phyloP scores from a whole-genome alignment of 202 grass and related monocot species.

The Setaria viridis region DNA sequence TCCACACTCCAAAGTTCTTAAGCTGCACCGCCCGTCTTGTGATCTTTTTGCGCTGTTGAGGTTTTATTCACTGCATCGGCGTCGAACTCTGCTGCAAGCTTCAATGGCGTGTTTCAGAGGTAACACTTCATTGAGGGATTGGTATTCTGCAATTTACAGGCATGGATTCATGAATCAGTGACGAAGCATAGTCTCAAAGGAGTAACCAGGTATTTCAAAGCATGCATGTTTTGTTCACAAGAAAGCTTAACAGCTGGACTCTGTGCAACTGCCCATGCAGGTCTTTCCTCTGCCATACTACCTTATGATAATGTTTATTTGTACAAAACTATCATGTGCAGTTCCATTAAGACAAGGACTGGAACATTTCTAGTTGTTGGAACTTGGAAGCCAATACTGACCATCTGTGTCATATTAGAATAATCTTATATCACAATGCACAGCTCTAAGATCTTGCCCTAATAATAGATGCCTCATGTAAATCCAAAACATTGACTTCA shows the following conservation, averaged over 20 bases:
- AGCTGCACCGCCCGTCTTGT: background rate
- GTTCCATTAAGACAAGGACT: background rate
- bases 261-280: no score
- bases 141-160: slow-evolving; percentile 26
- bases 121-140: background rate
- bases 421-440: background rate
- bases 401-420: background rate
- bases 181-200: background rate
- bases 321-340: background rate
- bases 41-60: background rate
- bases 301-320: background rate
- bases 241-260: no score
- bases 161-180: background rate
- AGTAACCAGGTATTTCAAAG: background rate
- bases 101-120: background rate
- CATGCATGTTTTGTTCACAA: no score
- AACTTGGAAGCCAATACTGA: background rate
- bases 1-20: background rate
- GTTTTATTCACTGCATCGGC: slow-evolving; percentile 34
- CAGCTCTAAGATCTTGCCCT: background rate
- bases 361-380: background rate
- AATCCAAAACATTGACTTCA: background rate
- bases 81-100: background rate
- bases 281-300: no score
- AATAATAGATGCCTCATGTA: background rate